Percentiles rank a stretch among this genome's conserved stretches.
Conservation (phyloP, 345 rosid species). For the Eucalyptus pumila region DNA sequence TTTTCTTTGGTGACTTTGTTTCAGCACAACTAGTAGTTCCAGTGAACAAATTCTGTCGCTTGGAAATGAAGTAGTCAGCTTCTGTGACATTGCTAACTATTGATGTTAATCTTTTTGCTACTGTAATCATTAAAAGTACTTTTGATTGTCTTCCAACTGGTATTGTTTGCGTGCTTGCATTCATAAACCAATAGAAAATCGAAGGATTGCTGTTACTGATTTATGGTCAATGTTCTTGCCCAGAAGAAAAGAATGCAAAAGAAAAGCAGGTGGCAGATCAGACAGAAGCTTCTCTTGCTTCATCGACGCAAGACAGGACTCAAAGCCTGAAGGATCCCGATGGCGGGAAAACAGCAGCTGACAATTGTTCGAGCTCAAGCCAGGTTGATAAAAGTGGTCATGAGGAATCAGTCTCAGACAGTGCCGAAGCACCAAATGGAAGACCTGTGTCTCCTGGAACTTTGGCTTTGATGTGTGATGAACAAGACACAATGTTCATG, state of each 20-base stretch:
- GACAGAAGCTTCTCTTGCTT: constrained; percentile 33
- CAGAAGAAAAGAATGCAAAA: constrained; percentile 41
- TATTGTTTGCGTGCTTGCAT: neutral
- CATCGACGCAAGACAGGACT: constrained; percentile 40
- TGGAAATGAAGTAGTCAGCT: neutral
- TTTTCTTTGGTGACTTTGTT: neutral
- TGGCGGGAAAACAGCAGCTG: constrained; percentile 30
- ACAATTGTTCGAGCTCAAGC: constrained; percentile 45
- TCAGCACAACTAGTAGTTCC: neutral
- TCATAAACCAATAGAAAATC: neutral
- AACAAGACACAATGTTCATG: constrained; percentile 77
- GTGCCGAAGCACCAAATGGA: constrained; percentile 44
- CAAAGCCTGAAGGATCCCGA: constrained; percentile 29
- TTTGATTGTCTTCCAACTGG: neutral
- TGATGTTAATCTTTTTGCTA: neutral
- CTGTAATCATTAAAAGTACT: neutral
- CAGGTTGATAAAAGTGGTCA: constrained; percentile 35
- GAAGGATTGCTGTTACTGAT: neutral
- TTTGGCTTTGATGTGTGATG: constrained; percentile 97
- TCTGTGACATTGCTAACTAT: neutral
- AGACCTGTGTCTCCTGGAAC: constrained; percentile 98
- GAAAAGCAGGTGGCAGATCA: constrained; percentile 40
- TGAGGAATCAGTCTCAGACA: constrained; percentile 39
- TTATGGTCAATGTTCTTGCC: neutral
- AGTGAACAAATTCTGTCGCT: neutral